Evolutionary conservation across 192 early-diverging fungal genomes (phyloP), one percentile per base, ranked within the genome.

Genomic region (Kickxella alabastrina): DNA sequence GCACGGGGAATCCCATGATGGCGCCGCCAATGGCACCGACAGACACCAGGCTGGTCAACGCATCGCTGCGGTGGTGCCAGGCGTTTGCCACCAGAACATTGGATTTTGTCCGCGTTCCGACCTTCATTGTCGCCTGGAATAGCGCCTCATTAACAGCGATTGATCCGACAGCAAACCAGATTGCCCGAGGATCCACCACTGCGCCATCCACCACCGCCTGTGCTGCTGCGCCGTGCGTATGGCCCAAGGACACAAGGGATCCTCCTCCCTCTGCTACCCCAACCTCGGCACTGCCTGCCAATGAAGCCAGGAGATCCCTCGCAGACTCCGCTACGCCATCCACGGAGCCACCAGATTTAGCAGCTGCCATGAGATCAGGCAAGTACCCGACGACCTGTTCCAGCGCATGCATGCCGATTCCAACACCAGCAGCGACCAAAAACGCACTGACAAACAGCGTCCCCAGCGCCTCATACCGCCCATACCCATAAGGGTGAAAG

Each of bases 61-160:
- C 85, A 62, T 92, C 90, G 36, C 81, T 81, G 24, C 90, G 86
- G 53, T 92, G 90, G 45, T 92, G 90, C 86, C 86, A 92, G 43
- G 90, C 90, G 65, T 92, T 92, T 14, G 90, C 90, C 6, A 88
- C 58, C 22, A 92, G 67, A 1, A 92, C 88, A 36, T 84, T 75
- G 18, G 82, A 85, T 25, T 84, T 77, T 48, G 80, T 79, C 19
- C 75, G 65, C 24, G 49, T 44, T 15, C 80, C 90, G 6, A 90
- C 83, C 43, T 77, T 75, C 64, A 86, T 79, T 15, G 85, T 92
- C 36, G 78, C 75, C 47, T 77, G 79, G 63, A 81, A 92, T 59
- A 92, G 56, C 52, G 72, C 79, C 71, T 92, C 90, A 45, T 92
- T 92, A n/a, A 83, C 56, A 6, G 77, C 54, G 15, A 92, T 84